Percentiles rank a stretch among this genome's conserved stretches.
phyloP scores from a whole-genome alignment of 257 asterid species.

The Leptodermis oblonga region DNA sequence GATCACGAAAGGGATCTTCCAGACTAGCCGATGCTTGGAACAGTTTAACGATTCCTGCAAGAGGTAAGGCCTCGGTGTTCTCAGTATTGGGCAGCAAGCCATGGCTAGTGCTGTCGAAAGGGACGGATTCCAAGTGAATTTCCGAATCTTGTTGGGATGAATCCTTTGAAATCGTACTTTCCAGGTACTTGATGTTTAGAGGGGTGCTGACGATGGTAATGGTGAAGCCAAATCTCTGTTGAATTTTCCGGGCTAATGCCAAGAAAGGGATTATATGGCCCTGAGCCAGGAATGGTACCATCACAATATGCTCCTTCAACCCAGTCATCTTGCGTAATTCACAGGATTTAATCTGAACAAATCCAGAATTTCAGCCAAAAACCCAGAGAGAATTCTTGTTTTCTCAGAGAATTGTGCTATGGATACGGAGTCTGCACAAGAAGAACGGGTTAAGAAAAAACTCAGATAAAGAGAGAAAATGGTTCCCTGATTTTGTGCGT shows the following conservation, averaged over 20 bases:
- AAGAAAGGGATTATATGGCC: slow-evolving; percentile 33
- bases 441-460: no score
- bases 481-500: no score
- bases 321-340: slow-evolving; percentile 4
- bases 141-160: no score
- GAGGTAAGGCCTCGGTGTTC: slow-evolving; percentile 63
- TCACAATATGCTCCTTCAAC: slow-evolving; percentile 17
- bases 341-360: neutral
- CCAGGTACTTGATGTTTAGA: no score
- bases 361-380: neutral
- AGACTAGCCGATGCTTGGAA: slow-evolving; percentile 44
- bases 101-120: slow-evolving; percentile 43
- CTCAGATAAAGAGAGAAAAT: no score
- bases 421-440: no score
- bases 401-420: neutral
- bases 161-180: no score
- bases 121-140: slow-evolving; percentile 49
- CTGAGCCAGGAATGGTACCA: slow-evolving; percentile 31
- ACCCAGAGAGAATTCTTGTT: neutral
- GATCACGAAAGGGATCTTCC: slow-evolving; percentile 28
- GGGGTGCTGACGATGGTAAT: no score
- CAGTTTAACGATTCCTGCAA: slow-evolving; percentile 34
- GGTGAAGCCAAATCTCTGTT: no score
- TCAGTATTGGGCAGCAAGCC: slow-evolving; percentile 70
- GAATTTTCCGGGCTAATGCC: slow-evolving; percentile 20